Conservation (phyloP, 805 yeast genomes). For the Priceomyces carsonii region DNA sequence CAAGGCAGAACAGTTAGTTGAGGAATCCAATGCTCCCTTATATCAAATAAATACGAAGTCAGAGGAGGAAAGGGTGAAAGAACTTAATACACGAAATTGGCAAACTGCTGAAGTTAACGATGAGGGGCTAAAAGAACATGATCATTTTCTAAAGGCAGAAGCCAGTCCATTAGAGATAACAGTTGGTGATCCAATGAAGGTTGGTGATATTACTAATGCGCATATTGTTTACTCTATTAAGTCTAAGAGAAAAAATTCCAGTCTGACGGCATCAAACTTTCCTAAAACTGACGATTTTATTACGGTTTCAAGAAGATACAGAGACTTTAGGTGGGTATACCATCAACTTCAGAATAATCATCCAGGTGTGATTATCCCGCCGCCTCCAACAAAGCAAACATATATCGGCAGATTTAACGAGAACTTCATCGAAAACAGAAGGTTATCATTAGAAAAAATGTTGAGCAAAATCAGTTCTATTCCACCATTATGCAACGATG, state of each 20-base stretch:
- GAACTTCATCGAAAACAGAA: slow-evolving; percentile 82
- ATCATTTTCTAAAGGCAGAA: no score
- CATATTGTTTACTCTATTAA: slow-evolving; percentile 85
- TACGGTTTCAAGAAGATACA: slow-evolving; percentile 77
- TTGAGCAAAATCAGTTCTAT: slow-evolving; percentile 65
- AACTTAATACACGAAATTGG: slow-evolving; percentile 5
- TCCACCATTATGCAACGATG: slow-evolving; percentile 61
- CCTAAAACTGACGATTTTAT: slow-evolving; percentile 32
- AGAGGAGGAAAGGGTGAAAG: slow-evolving; percentile 18
- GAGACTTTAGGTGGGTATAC: slow-evolving; percentile 93
- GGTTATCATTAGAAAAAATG: slow-evolving; percentile 86
- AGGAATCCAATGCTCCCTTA: slow-evolving; percentile 55
- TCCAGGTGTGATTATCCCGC: slow-evolving; percentile 87
- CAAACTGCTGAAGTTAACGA: slow-evolving; percentile 8
- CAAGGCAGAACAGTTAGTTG: slow-evolving; percentile 35
- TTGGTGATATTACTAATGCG: slow-evolving; percentile 85
- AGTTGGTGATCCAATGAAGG: slow-evolving; percentile 89
- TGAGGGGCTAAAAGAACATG: no score
- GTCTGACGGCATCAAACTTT: slow-evolving; percentile 19
- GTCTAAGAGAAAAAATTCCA: slow-evolving; percentile 52
- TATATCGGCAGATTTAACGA: slow-evolving; percentile 89
- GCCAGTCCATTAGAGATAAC: slow-evolving; percentile 51
- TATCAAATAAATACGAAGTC: slow-evolving; percentile 36
- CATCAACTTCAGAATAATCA: slow-evolving; percentile 83
- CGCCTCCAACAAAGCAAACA: slow-evolving; percentile 94